Percentiles rank a stretch among this genome's conserved stretches.
These are phyloP conservation scores for Chimonanthus salicifolius DNA, from an alignment of 164 flowering plant species.

Conservation along the genomic window DNA sequence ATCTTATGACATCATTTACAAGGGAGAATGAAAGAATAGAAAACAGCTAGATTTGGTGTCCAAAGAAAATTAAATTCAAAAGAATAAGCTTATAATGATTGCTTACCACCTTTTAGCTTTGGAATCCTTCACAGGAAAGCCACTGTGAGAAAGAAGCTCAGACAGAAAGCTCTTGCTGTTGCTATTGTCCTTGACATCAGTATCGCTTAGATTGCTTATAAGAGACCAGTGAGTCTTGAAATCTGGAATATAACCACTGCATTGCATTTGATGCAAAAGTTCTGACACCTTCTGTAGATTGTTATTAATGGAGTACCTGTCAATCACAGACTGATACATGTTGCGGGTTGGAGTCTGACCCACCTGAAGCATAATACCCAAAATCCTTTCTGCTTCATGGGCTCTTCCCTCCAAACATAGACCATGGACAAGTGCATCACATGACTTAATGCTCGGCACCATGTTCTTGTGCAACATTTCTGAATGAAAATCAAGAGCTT, in stretches of 20 bases:
- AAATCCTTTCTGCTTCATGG: conserved; percentile 48
- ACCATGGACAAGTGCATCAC: conserved; percentile 38
- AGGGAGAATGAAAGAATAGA: not conserved
- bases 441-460: conserved; percentile 47
- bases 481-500: conserved; percentile 58
- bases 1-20: not conserved
- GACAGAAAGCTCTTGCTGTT: conserved; percentile 54
- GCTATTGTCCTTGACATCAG: conserved; percentile 26
- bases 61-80: not conserved
- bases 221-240: conserved; percentile 90
- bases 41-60: not conserved
- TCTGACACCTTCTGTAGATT: conserved; percentile 55
- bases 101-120: conserved; percentile 13
- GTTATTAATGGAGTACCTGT: conserved; percentile 40
- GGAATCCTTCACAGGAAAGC: conserved; percentile 33
- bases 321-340: conserved; percentile 47
- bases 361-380: conserved; percentile 35
- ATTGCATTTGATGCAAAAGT: conserved; percentile 63
- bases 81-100: not conserved
- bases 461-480: conserved; percentile 67
- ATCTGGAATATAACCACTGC: conserved; percentile 59
- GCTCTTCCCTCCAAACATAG: conserved; percentile 39
- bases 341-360: conserved; percentile 55
- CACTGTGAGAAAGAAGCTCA: conserved; percentile 62
- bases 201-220: conserved; percentile 53